phyloP scores from a whole-genome alignment of 768 basidiomycete species.

The Termitomyces sp. region DNA sequence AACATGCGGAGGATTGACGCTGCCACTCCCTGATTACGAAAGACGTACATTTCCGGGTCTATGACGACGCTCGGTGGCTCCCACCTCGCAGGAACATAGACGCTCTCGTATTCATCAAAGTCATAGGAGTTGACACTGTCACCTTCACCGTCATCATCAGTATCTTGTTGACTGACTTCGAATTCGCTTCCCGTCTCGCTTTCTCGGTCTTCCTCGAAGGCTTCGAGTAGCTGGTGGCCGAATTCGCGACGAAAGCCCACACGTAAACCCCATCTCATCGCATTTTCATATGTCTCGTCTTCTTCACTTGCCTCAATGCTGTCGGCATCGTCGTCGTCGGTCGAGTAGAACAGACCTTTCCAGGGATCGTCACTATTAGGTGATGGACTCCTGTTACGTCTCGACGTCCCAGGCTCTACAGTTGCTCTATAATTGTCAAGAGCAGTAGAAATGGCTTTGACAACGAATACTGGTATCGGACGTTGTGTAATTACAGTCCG shows the following conservation, averaged over 20 bases:
- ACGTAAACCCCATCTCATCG: slow-evolving; percentile 18
- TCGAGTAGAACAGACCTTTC: slow-evolving; percentile 7
- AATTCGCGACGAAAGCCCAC: slow-evolving; percentile 1
- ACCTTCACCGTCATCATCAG: slow-evolving; percentile 16
- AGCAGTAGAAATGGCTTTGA: slow-evolving; percentile 53
- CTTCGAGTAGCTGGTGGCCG: neutral
- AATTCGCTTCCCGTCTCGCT: slow-evolving; percentile 18
- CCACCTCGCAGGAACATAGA: slow-evolving; percentile 48
- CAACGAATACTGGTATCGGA: slow-evolving; percentile 64
- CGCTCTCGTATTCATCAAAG: slow-evolving; percentile 14
- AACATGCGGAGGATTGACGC: slow-evolving; percentile 30
- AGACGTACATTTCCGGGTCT: slow-evolving; percentile 14
- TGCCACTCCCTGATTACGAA: slow-evolving; percentile 21
- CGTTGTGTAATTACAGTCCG: slow-evolving; percentile 50
- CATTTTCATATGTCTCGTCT: slow-evolving; percentile 19
- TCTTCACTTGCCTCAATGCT: slow-evolving; percentile 20
- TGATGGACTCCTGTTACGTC: slow-evolving; percentile 12
- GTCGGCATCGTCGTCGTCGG: slow-evolving; percentile 15
- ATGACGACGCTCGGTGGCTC: slow-evolving; percentile 45
- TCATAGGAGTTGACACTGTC: slow-evolving; percentile 13
- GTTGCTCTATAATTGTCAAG: slow-evolving; percentile 30
- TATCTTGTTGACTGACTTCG: slow-evolving; percentile 29
- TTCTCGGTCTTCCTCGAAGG: slow-evolving; percentile 2
- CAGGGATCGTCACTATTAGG: slow-evolving; percentile 32
- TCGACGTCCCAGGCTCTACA: neutral